phyloP scores from a whole-genome alignment of 257 asterid species.

The Nicotiana noctiflora region DNA sequence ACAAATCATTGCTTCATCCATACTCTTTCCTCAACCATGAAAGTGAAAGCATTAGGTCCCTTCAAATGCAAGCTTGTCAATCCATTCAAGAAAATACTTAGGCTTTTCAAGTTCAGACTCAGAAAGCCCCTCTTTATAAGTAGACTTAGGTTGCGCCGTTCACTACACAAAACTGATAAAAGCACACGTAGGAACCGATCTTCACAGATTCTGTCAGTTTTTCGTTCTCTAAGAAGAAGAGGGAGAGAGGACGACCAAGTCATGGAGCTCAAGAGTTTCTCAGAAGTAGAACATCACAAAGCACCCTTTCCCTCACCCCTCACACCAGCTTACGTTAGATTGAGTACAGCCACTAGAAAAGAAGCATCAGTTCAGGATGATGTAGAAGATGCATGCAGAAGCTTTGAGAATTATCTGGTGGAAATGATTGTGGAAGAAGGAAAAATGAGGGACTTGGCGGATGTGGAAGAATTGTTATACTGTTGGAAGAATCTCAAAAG shows the following conservation, averaged over 20 bases:
- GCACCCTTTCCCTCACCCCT: slow-evolving; percentile 68
- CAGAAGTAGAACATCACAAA: slow-evolving; percentile 26
- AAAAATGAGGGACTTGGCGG: slow-evolving; percentile 43
- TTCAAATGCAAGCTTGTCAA: slow-evolving; percentile 43
- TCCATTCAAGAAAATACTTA: slow-evolving; percentile 45
- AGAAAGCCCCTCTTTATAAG: slow-evolving; percentile 47
- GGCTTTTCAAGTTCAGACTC: slow-evolving; percentile 38
- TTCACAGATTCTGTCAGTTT: slow-evolving; percentile 14
- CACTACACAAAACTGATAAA: slow-evolving; percentile 3
- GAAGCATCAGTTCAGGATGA: slow-evolving; percentile 13
- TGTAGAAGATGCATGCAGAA: slow-evolving; percentile 59
- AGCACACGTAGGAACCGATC: slow-evolving; percentile 8
- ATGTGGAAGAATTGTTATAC: slow-evolving; percentile 65
- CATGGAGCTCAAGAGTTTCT: slow-evolving; percentile 47
- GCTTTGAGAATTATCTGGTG: slow-evolving; percentile 60
- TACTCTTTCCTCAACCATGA: slow-evolving; percentile 33
- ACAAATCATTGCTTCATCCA: slow-evolving; percentile 25
- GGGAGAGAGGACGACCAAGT: slow-evolving; percentile 32
- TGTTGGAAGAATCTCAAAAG: slow-evolving; percentile 59
- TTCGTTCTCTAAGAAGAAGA: slow-evolving; percentile 13
- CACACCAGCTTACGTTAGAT: slow-evolving; percentile 59
- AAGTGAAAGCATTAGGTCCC: slow-evolving; percentile 22
- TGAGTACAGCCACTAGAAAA: slow-evolving; percentile 16
- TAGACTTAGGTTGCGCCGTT: slow-evolving; percentile 19
- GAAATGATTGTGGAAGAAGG: slow-evolving; percentile 72